These are phyloP conservation scores for Penicillium sp. DNA, from an alignment of 2,329 filamentous ascomycete species.

Conservation along the genomic window DNA sequence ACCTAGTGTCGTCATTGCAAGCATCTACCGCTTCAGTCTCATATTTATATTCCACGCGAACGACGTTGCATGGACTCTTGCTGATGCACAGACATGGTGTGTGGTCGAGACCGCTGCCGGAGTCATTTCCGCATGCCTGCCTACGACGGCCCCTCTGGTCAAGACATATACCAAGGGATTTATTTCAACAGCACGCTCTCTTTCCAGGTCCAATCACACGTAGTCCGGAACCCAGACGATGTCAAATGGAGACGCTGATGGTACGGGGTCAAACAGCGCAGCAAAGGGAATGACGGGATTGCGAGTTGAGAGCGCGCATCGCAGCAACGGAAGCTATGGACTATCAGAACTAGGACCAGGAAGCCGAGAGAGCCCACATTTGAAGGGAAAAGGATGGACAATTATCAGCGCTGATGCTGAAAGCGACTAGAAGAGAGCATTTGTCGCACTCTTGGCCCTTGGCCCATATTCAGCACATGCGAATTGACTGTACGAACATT, in stretches of 20 bases:
- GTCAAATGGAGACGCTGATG: not conserved
- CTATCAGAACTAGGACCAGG: conserved; percentile 6
- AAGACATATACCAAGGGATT: conserved; percentile 10
- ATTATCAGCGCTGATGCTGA: conserved; percentile 10
- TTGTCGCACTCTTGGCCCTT: not conserved
- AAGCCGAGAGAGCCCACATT: conserved; percentile 5
- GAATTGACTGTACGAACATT: not conserved
- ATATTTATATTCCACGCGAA: not conserved
- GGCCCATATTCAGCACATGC: not conserved
- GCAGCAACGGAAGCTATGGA: conserved; percentile 6
- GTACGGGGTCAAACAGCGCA: conserved; percentile 3
- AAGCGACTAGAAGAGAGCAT: not conserved
- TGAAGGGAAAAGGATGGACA: conserved; percentile 18
- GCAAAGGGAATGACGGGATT: not conserved
- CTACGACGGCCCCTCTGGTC: conserved; percentile 15
- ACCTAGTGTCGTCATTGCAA: not conserved
- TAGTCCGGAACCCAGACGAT: not conserved
- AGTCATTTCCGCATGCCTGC: conserved; percentile 18
- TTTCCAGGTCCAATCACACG: conserved; percentile 8
- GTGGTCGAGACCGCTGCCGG: conserved; percentile 16
- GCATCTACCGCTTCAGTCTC: not conserved
- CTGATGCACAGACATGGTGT: conserved; percentile 15
- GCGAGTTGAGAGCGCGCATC: not conserved
- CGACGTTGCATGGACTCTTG: conserved; percentile 14
- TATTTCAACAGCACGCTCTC: conserved; percentile 2